Conservation (phyloP, 345 rosid species). For the Dimocarpus longan region DNA sequence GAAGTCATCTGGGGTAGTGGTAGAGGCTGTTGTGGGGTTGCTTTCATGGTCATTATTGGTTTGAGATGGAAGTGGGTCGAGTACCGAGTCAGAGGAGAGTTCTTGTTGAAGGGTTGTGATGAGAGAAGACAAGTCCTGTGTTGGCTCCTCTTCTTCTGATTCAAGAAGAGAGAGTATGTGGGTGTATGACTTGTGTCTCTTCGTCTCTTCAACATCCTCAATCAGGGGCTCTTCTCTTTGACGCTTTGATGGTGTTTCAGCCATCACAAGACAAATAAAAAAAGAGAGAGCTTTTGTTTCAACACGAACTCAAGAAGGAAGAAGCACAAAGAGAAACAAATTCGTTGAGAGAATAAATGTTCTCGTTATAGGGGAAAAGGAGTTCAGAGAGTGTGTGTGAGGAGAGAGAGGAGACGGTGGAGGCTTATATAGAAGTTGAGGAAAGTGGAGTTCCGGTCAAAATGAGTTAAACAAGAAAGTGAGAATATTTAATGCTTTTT, state of each 20-base stretch:
- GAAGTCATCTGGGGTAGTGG: conserved; percentile 15
- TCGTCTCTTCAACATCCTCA: conserved; percentile 38
- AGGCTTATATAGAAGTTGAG: conserved; percentile 53
- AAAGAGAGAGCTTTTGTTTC: neutral
- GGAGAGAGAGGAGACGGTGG: neutral
- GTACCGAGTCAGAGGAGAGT: conserved; percentile 32
- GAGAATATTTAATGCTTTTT: conserved; percentile 12
- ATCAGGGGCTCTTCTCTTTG: conserved; percentile 54
- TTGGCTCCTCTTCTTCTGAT: conserved; percentile 51
- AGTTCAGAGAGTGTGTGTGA: neutral
- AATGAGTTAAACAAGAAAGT: conserved; percentile 22
- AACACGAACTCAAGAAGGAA: neutral
- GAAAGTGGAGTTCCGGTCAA: conserved; percentile 48
- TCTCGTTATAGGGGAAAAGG: neutral
- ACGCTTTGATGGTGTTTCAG: conserved; percentile 55
- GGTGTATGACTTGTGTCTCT: conserved; percentile 52
- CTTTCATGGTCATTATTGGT: conserved; percentile 22
- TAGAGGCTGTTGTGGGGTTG: conserved; percentile 8
- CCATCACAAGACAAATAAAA: conserved; percentile 31
- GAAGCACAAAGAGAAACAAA: neutral
- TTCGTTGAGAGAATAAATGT: too few relatives aligned
- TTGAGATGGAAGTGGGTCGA: conserved; percentile 4
- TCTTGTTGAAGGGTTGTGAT: conserved; percentile 65
- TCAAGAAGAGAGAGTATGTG: conserved; percentile 50
- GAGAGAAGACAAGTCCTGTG: conserved; percentile 53